Percentiles rank a stretch among this genome's conserved stretches.
Evolutionary conservation across 305 asterid species (phyloP).

Genomic region (Rubia tinctorum): DNA sequence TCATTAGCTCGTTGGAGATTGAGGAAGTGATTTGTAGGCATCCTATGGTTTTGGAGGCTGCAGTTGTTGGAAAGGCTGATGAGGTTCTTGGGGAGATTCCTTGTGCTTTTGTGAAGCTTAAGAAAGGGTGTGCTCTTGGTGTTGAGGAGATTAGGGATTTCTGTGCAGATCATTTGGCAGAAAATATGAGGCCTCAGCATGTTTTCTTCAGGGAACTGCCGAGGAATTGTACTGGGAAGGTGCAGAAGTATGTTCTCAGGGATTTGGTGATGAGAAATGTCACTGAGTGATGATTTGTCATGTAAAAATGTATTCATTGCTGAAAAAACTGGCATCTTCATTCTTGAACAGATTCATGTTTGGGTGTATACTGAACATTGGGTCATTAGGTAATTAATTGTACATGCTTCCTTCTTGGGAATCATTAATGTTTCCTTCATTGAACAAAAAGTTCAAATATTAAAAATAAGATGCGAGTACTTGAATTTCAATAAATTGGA

Average conservation of each 20-base stretch:
- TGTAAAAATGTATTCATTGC: neutral
- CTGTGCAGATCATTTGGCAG: conserved; percentile 24
- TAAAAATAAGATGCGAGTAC: no score
- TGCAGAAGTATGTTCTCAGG: conserved; percentile 36
- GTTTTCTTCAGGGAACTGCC: conserved; percentile 40
- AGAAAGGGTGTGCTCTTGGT: conserved; percentile 19
- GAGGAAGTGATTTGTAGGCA: conserved; percentile 31
- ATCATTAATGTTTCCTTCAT: no score
- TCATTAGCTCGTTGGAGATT: conserved; percentile 28
- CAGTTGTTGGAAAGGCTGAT: conserved; percentile 40
- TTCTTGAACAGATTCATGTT: neutral
- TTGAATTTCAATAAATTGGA: no score
- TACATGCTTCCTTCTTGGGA: neutral
- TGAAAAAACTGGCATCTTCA: neutral
- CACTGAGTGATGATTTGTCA: neutral
- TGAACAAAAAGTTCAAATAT: no score
- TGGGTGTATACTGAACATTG: neutral
- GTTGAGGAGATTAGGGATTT: conserved; percentile 30
- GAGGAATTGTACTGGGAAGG: conserved; percentile 33
- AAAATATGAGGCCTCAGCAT: conserved; percentile 28
- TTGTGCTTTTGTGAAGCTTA: conserved; percentile 41
- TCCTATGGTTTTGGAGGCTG: conserved; percentile 38
- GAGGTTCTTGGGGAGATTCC: conserved; percentile 31
- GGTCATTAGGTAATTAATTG: neutral
- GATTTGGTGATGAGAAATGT: conserved; percentile 17